These are phyloP conservation scores for Massarina eburnea DNA, from an alignment of 2,329 filamentous ascomycete species.

Conservation along the genomic window DNA sequence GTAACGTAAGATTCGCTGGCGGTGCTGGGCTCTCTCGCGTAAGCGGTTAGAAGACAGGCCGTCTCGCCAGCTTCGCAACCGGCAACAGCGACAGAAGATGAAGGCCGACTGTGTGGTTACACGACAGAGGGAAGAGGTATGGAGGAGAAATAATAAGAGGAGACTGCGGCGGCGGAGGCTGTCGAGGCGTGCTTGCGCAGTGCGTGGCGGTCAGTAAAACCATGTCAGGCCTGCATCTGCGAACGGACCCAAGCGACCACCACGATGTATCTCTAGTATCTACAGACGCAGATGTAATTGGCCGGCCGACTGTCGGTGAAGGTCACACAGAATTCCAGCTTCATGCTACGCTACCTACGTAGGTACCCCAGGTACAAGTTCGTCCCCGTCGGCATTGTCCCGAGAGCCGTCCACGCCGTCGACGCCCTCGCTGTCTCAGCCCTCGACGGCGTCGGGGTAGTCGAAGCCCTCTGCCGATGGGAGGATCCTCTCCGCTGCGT, in stretches of 20 bases:
- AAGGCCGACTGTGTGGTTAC: background rate
- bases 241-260: conserved; percentile 17
- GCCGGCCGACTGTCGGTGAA: conserved; percentile 25
- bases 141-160: background rate
- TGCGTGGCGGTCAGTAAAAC: conserved; percentile 28
- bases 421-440: background rate
- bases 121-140: background rate
- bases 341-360: no score
- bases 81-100: no score
- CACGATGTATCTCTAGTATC: background rate
- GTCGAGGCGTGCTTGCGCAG: no score
- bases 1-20: no score
- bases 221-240: conserved; percentile 17
- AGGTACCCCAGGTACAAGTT: no score
- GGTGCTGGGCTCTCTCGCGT: no score
- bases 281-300: background rate
- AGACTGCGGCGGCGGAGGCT: no score
- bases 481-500: background rate
- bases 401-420: no score
- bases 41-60: no score
- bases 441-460: background rate
- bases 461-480: background rate
- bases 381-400: no score
- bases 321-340: conserved; percentile 13
- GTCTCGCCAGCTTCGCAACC: no score